phyloP scores from a whole-genome alignment of 306 rosid genomes.

The Dryas drummondii region DNA sequence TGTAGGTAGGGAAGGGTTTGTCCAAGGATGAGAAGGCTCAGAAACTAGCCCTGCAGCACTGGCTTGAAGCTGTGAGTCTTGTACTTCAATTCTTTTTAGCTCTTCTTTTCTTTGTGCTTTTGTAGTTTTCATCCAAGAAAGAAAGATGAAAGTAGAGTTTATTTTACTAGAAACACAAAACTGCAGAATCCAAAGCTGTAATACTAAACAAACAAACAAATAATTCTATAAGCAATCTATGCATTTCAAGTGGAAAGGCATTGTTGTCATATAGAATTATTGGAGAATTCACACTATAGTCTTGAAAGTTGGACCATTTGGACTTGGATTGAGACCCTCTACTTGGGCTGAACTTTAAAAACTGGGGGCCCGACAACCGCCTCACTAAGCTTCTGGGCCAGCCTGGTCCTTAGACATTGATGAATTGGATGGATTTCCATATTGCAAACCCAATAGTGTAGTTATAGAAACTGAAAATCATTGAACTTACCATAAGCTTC shows the following conservation, averaged over 20 bases:
- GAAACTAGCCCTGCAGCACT: conserved; percentile 51
- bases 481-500: neutral
- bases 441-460: neutral
- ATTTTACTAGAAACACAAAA: neutral
- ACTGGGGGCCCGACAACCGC: neutral
- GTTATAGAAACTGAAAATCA: neutral
- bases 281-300: no score
- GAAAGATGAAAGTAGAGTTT: neutral
- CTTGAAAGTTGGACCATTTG: no score
- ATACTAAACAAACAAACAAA: no score
- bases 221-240: no score
- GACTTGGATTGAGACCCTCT: no score
- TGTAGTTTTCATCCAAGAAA: neutral
- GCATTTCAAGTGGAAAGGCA: neutral
- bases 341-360: no score
- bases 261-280: no score
- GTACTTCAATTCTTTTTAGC: neutral
- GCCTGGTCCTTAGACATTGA: neutral
- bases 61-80: conserved; percentile 59
- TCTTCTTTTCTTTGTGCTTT: neutral
- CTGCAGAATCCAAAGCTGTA: neutral
- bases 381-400: neutral
- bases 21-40: conserved; percentile 51
- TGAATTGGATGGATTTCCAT: no score
- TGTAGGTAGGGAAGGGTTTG: conserved; percentile 53